Evolutionary conservation across 2,329 filamentous ascomycete species (phyloP), one percentile per base, ranked within the genome.

Genomic region (Colletotrichum somersetense): DNA sequence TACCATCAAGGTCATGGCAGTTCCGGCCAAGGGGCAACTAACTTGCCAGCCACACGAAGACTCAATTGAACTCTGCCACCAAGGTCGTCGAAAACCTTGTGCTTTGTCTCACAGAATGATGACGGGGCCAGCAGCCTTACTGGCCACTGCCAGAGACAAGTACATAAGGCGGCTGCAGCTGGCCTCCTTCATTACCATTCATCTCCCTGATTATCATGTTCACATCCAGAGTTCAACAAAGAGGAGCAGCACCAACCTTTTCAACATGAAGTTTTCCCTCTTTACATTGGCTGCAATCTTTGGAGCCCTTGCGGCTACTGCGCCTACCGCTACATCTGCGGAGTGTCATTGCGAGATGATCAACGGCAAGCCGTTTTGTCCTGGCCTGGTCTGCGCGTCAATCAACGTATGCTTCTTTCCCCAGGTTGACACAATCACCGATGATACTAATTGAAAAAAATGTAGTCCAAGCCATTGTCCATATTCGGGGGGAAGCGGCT

Each of bases 191-290:
- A 26, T 44, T 59, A 23, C 14, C 42, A 53, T 65, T 20, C 3
- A 10, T 14, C 1, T 11, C 11, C 18, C 35, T 26, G 2, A 38
- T 59, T 20, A 40, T 44, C 48, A 68, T 59, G 20, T 50, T 44
- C 14, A 30, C 48, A 56, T 48, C 52, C 50, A 44, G 3, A 11
- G 3, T 3, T 6, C 35, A 8, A 30, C 56, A 10, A 7, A 6
- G 52, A 66, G 6, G 12, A 8, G 6, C 26, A 38, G 7, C 20
- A n/a, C 26, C 20, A 33, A 35, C 5, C 1, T 23, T 7, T 50
- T 3, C 16, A 61, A 5, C 5, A 71, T 71, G 68, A 71, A 67
- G 33, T 58, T 67, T n/a, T 71, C 68, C 1, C 11, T 71, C 42
- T 8, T 67, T 35, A 44, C 64, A 2, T 11, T 71, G 23, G 30